phyloP scores from a whole-genome alignment of 257 asterid genomes.

The Jaltomata sinuosa region DNA sequence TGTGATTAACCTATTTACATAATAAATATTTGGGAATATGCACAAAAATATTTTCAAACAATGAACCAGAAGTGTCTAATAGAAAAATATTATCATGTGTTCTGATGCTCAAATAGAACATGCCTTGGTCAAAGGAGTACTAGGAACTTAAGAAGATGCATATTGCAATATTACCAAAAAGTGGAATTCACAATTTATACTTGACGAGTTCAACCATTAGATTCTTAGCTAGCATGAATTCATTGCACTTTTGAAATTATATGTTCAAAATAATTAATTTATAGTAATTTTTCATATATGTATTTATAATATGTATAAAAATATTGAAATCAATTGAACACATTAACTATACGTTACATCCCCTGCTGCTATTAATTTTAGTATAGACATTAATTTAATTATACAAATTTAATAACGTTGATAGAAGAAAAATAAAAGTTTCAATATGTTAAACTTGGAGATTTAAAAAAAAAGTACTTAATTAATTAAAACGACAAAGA shows the following conservation, averaged over 20 bases:
- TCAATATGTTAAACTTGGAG: neutral
- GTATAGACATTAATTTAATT: neutral
- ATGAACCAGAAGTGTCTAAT: neutral
- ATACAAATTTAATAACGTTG: neutral
- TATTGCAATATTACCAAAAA: neutral
- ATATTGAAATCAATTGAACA: neutral
- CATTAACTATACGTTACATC: neutral
- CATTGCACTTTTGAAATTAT: neutral
- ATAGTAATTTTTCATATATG: neutral
- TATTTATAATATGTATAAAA: neutral
- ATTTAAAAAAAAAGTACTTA: too few relatives aligned
- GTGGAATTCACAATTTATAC: neutral
- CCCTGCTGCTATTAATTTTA: neutral
- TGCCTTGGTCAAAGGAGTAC: neutral
- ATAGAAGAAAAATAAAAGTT: neutral
- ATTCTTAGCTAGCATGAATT: neutral
- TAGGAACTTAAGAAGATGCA: neutral
- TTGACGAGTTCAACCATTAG: neutral
- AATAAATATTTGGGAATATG: too few relatives aligned
- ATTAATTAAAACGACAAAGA: too few relatives aligned
- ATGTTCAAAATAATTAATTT: neutral
- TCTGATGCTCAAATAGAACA: neutral
- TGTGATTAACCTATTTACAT: too few relatives aligned
- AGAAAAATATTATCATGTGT: neutral
- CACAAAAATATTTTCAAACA: too few relatives aligned